Evolutionary conservation across 1,284 basidiomycete genomes (phyloP).

Genomic region (Ustilago shanxiensis): DNA sequence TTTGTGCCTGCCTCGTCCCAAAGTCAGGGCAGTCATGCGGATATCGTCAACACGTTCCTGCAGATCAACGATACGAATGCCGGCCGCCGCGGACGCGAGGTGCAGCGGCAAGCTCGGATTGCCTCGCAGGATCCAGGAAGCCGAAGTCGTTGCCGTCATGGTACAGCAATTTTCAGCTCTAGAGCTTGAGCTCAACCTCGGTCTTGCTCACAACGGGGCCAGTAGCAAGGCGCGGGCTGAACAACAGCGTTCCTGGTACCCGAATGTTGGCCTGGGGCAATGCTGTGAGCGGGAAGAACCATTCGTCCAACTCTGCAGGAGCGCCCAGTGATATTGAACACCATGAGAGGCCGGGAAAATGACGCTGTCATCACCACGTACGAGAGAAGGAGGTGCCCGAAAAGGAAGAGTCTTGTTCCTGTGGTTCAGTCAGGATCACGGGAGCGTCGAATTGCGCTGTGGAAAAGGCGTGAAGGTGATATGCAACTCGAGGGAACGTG

Average conservation of each 20-base stretch:
- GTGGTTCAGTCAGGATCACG: too few relatives aligned
- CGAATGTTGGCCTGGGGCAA: background rate
- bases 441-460: background rate
- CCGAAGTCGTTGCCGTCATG: constrained; percentile 1
- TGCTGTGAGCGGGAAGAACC: too few relatives aligned
- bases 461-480: background rate
- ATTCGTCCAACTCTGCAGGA: too few relatives aligned
- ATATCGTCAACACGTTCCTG: background rate
- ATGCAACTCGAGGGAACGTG: constrained; percentile 49
- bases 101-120: constrained; percentile 8
- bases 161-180: background rate
- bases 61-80: background rate
- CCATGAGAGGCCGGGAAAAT: background rate
- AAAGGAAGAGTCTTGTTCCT: too few relatives aligned
- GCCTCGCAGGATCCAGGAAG: background rate
- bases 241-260: background rate
- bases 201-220: background rate
- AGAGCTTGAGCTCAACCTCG: background rate
- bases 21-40: background rate
- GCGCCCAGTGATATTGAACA: too few relatives aligned
- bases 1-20: background rate
- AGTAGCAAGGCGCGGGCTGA: background rate
- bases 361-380: background rate
- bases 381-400: background rate
- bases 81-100: constrained; percentile 7